Percentiles rank a stretch among this genome's conserved stretches.
phyloP scores from a whole-genome alignment of 2,329 filamentous ascomycete genomes.

The Colletotrichum sp. region DNA sequence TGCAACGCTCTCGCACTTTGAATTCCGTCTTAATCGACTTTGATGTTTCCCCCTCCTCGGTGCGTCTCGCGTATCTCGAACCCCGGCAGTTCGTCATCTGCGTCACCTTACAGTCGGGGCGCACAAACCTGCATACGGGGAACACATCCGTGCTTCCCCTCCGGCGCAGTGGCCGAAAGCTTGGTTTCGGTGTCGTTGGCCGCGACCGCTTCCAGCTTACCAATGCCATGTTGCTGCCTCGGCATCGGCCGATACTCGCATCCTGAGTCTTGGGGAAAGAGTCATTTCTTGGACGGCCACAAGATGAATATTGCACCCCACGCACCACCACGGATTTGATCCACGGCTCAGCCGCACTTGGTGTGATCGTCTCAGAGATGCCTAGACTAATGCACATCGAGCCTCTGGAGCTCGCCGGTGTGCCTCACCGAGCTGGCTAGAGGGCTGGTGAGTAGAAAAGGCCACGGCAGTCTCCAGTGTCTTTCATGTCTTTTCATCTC shows the following conservation, averaged over 20 bases:
- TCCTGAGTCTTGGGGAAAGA: not conserved
- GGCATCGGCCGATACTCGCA: not conserved
- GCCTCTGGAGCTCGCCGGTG: not conserved
- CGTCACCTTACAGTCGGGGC: slow-evolving; percentile 10
- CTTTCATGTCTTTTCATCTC: not conserved
- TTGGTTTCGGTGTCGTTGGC: slow-evolving; percentile 10
- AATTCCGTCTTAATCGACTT: not conserved
- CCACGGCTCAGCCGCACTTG: slow-evolving; percentile 14
- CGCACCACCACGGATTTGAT: not conserved
- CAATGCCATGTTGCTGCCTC: not conserved
- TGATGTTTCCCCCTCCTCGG: not conserved
- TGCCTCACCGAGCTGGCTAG: not conserved
- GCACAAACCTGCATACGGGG: slow-evolving; percentile 10
- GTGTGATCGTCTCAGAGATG: not conserved
- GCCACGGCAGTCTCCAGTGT: not conserved
- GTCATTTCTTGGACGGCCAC: not conserved
- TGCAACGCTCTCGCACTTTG: not conserved
- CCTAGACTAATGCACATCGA: slow-evolving; percentile 1
- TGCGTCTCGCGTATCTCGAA: not conserved
- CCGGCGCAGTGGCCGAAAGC: not conserved
- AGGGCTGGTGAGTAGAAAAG: slow-evolving; percentile 2
- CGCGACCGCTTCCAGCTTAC: not conserved
- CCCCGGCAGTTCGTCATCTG: not conserved
- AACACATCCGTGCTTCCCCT: not conserved
- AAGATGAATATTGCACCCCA: not conserved